Percentiles rank a stretch among this genome's conserved stretches.
phyloP scores from a whole-genome alignment of 148 eudicot species.

The Cornus florida region DNA sequence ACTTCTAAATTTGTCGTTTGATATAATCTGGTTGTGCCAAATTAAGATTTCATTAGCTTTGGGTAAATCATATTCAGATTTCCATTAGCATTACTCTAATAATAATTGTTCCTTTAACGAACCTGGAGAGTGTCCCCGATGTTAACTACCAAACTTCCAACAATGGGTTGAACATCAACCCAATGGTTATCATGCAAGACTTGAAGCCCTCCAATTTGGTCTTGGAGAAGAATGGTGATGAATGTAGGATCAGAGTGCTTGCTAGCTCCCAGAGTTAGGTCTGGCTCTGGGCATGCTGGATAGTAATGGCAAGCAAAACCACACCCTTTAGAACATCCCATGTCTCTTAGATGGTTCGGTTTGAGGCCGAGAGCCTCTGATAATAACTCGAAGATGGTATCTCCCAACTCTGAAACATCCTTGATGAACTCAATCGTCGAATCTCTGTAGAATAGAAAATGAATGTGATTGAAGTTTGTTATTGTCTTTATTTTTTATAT shows the following conservation, averaged over 20 bases:
- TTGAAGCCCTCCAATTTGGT: slow-evolving; percentile 51
- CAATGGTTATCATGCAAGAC: slow-evolving; percentile 34
- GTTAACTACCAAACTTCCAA: slow-evolving; percentile 36
- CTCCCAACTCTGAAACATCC: slow-evolving; percentile 20
- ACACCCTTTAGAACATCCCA: slow-evolving; percentile 27
- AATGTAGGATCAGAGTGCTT: slow-evolving; percentile 37
- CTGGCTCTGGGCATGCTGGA: slow-evolving; percentile 42
- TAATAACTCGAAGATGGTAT: slow-evolving; percentile 27
- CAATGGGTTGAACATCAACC: slow-evolving; percentile 36
- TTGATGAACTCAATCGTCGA: slow-evolving; percentile 15
- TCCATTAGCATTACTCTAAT: too few relatives aligned
- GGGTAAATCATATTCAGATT: too few relatives aligned
- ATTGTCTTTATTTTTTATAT: too few relatives aligned
- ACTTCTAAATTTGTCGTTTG: slow-evolving; percentile 37
- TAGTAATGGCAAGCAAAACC: slow-evolving; percentile 29
- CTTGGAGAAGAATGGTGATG: slow-evolving; percentile 31
- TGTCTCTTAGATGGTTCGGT: slow-evolving; percentile 18
- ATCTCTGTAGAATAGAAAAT: background rate
- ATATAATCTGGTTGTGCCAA: slow-evolving; percentile 22
- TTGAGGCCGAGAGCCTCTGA: background rate
- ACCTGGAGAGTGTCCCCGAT: slow-evolving; percentile 53
- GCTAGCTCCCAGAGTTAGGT: slow-evolving; percentile 23
- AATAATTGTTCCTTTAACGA: background rate
- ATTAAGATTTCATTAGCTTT: background rate
- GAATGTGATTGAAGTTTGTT: background rate